These are phyloP conservation scores for Salix caprea DNA, from an alignment of 345 rosid species.

Conservation along the genomic window DNA sequence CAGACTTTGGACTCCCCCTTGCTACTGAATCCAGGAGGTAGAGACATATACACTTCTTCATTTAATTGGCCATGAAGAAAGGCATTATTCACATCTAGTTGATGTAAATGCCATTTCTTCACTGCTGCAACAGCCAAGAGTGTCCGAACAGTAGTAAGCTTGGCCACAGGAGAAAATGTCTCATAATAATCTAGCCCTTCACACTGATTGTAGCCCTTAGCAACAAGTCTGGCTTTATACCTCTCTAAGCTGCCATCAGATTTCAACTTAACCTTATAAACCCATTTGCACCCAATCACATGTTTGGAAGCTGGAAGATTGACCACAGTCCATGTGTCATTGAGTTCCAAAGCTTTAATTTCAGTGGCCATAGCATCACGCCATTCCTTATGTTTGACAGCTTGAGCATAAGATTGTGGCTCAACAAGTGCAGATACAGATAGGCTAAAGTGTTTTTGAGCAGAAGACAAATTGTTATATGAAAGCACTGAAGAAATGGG, in stretches of 20 bases:
- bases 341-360: neutral
- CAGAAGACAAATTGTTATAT: too few species aligned
- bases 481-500: neutral
- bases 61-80: neutral
- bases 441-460: rapidly evolving
- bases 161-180: neutral
- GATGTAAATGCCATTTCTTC: neutral
- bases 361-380: neutral
- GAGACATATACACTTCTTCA: neutral
- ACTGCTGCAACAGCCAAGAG: neutral
- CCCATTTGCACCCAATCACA: neutral
- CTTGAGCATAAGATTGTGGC: neutral
- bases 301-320: neutral
- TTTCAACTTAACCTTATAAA: neutral
- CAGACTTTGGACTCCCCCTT: neutral
- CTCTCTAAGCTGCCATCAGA: neutral
- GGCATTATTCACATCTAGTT: neutral
- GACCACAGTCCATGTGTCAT: neutral
- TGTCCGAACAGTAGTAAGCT: neutral
- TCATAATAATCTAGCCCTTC: neutral
- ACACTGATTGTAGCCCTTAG: neutral
- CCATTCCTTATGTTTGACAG: neutral
- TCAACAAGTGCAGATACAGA: neutral
- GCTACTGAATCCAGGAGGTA: neutral
- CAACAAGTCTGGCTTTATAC: neutral